These are phyloP conservation scores for Colletotrichum sp. DNA, from an alignment of 2,329 filamentous ascomycete genomes.

Conservation along the genomic window DNA sequence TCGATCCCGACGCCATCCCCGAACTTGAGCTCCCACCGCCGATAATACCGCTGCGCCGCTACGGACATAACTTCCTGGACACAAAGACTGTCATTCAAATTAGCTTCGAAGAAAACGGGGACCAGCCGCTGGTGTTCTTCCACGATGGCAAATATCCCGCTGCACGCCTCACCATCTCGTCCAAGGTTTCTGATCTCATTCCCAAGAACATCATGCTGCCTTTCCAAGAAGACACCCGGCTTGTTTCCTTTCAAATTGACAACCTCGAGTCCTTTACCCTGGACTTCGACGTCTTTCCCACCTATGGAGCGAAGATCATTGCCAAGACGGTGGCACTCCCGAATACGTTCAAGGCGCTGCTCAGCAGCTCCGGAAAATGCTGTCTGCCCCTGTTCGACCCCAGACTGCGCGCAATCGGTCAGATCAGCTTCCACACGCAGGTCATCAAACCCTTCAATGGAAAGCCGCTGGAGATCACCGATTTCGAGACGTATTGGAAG, in stretches of 20 bases:
- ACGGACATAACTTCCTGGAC: conserved; percentile 98
- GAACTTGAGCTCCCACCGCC: conserved; percentile 91
- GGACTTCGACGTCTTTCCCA: conserved; percentile 97
- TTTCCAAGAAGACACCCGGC: conserved; percentile 93
- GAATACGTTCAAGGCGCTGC: conserved; percentile 78
- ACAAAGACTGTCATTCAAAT: conserved; percentile 97
- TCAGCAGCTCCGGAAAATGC: conserved; percentile 79
- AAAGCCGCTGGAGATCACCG: conserved; percentile 91
- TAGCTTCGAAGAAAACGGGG: conserved; percentile 78
- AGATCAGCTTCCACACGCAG: conserved; percentile 92
- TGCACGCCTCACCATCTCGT: conserved; percentile 92
- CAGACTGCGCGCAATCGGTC: conserved; percentile 86
- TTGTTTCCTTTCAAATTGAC: conserved; percentile 95
- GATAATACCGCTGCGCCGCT: conserved; percentile 91
- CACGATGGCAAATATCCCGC: conserved; percentile 97
- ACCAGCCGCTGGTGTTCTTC: conserved; percentile 89
- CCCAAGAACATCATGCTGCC: conserved; percentile 95
- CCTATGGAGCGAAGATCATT: conserved; percentile 96
- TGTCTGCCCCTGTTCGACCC: conserved; percentile 93
- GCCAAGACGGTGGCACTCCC: conserved; percentile 93
- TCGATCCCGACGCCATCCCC: conserved; percentile 88
- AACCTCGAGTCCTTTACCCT: conserved; percentile 91
- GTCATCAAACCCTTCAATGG: conserved; percentile 96
- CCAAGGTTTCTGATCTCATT: conserved; percentile 93
- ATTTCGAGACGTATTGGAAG: conserved; percentile 99